A percentile compares a stretch with the other conserved stretches of the same genome.
Conservation (phyloP, 305 asterid species). For the Rubia tinctorum region DNA sequence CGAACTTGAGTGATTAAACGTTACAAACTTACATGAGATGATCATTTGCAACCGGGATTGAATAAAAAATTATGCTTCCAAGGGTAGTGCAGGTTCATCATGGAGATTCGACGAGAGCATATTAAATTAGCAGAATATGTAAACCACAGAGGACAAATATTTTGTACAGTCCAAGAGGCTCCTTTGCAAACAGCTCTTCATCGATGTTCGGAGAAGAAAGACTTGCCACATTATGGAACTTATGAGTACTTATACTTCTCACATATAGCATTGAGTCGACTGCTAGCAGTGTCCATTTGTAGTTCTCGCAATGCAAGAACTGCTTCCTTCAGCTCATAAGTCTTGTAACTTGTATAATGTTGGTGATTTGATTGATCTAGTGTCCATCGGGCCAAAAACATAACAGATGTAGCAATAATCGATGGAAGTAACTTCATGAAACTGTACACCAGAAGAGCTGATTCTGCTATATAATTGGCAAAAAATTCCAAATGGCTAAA, state of each 20-base stretch:
- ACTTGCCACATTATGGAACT: conserved; percentile 78
- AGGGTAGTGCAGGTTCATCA: conserved; percentile 30
- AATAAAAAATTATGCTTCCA: conserved; percentile 50
- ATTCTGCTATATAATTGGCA: conserved; percentile 92
- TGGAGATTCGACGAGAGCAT: conserved; percentile 17
- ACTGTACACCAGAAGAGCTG: conserved; percentile 70
- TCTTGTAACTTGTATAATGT: too few relatives aligned
- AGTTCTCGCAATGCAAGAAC: conserved; percentile 67
- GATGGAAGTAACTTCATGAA: conserved; percentile 90
- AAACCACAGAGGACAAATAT: conserved; percentile 29
- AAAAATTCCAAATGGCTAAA: conserved; percentile 89
- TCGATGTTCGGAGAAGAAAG: conserved; percentile 48
- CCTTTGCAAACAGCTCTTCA: conserved; percentile 47
- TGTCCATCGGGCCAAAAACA: conserved; percentile 94
- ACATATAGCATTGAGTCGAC: too few relatives aligned
- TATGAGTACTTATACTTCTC: too few relatives aligned
- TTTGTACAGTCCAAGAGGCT: conserved; percentile 26
- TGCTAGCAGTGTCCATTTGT: conserved; percentile 52
- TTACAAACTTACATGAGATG: conserved; percentile 25
- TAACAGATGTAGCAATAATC: conserved; percentile 87
- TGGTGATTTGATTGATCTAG: conserved; percentile 90
- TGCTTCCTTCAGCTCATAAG: too few relatives aligned
- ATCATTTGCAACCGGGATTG: conserved; percentile 32
- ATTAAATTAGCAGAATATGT: conserved; percentile 30
- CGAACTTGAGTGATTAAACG: too few relatives aligned